These are phyloP conservation scores for Hericium rajendrae DNA, from an alignment of 768 basidiomycete genomes.

Conservation along the genomic window DNA sequence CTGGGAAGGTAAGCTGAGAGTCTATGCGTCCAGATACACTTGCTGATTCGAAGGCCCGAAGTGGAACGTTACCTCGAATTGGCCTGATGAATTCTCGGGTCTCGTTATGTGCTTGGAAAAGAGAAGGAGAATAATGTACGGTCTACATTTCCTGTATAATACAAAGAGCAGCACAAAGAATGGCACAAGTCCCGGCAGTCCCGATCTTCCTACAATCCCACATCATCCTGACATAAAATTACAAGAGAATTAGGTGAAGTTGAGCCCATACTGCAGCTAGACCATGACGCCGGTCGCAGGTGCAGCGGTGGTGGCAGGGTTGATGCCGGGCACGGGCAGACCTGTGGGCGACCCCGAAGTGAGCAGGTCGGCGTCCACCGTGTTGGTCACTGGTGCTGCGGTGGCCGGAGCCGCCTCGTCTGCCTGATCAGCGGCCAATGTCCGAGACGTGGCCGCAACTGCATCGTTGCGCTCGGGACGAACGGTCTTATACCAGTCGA, in stretches of 20 bases:
- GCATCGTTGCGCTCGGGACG: conserved; percentile 8
- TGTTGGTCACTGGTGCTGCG: not conserved
- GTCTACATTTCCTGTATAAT: too few relatives aligned
- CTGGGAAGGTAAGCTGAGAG: conserved; percentile 72
- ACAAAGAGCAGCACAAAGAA: too few relatives aligned
- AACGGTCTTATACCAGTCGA: conserved; percentile 48
- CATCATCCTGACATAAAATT: too few relatives aligned
- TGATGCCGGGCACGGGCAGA: too few relatives aligned
- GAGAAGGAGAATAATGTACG: too few relatives aligned
- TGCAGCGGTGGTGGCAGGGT: too few relatives aligned
- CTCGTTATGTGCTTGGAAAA: too few relatives aligned
- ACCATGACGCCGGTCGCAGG: too few relatives aligned
- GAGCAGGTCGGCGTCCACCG: not conserved
- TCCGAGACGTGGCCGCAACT: not conserved
- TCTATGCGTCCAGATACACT: not conserved
- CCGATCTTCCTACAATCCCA: too few relatives aligned
- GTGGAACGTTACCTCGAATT: conserved; percentile 85
- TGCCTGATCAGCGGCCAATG: not conserved
- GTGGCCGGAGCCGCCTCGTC: not conserved
- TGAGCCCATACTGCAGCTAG: too few relatives aligned
- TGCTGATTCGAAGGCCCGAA: conserved; percentile 19
- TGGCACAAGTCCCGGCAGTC: too few relatives aligned
- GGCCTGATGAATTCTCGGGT: conserved; percentile 29
- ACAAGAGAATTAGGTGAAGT: too few relatives aligned
- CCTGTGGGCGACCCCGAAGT: not conserved